Evolutionary conservation across 2,329 filamentous ascomycete genomes (phyloP).

Genomic region (Herpomyces periplanetae): DNA sequence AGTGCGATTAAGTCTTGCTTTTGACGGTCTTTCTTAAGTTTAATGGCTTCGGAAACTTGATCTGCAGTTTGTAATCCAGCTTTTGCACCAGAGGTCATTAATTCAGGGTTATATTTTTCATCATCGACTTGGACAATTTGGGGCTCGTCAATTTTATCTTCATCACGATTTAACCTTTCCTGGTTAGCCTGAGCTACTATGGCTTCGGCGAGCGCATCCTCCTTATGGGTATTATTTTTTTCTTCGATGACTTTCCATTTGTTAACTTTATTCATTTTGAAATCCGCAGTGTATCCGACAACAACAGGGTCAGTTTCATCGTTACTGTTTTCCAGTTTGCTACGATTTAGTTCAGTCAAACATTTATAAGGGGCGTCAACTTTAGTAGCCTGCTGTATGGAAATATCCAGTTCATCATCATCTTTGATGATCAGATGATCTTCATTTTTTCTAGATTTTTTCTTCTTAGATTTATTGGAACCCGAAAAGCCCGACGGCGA

Average conservation of each 20-base stretch:
- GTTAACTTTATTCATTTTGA: constrained; percentile 35
- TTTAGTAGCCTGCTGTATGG: no score
- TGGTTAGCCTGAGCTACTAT: constrained; percentile 32
- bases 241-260: constrained; percentile 32
- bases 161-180: constrained; percentile 16
- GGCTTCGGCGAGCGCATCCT: constrained; percentile 29
- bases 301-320: constrained; percentile 7
- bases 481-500: no score
- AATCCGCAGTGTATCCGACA: constrained; percentile 10
- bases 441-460: constrained; percentile 8
- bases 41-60: constrained; percentile 18
- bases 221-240: constrained; percentile 11
- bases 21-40: constrained; percentile 21
- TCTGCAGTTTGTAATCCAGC: constrained; percentile 55
- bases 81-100: constrained; percentile 55
- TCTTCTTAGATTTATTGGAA: constrained; percentile 13
- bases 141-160: constrained; percentile 11
- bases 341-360: no score
- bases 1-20: constrained; percentile 17
- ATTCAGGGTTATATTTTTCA: constrained; percentile 9
- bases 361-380: no score
- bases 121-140: constrained; percentile 8
- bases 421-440: constrained; percentile 11
- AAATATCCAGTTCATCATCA: constrained; percentile 14
- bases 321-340: constrained; percentile 6